Evolutionary conservation across 306 rosid species (phyloP), one percentile per base, ranked within the genome.

Genomic region (Biancaea sappan): DNA sequence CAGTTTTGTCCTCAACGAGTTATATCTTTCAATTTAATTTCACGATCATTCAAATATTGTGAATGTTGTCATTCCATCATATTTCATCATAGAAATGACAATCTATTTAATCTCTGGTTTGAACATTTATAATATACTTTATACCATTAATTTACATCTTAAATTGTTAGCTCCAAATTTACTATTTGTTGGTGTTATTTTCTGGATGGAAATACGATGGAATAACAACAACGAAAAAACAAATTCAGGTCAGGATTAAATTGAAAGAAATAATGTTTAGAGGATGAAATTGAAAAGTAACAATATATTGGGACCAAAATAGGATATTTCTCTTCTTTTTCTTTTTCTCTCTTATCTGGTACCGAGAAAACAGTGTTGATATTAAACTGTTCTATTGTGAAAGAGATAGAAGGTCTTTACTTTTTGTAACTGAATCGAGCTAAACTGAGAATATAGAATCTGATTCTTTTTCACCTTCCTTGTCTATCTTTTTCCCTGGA

Each of bases 391-490:
- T 12, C 13, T 26, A 41, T 65, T 21, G 5, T 71, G 34, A 22
- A 46, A 5, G 35, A 26, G 19, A 56, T 56, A 4, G 14, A 34
- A 26, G 62, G 5, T 56, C 14, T 26, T 15, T 31, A 25, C 25
- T 54, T 54, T 6, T 25, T 4, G 5, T 7, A 24, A 25, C 14
- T 4, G n/a, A 58, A 52, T 32, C 69, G 19, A 43, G 47, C 29
- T 74, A 10, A 62, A 78, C 53, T 53, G 37, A 28, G 72, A 46
- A 50, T 74, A 61, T 21, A 54, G 66, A 75, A 47, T 78, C 78
- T 79, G 80, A 37, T 41, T 75, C 71, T 71, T 75, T 75, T 71
- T 31, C 56, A 66, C 72, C 26, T 61, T 72, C 72, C 15, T 60
- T 51, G 64, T 60, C 57, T 51, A 13, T 69, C 80, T 62, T 50